phyloP scores from a whole-genome alignment of 75 land plant species.

The Cupressus sempervirens region DNA sequence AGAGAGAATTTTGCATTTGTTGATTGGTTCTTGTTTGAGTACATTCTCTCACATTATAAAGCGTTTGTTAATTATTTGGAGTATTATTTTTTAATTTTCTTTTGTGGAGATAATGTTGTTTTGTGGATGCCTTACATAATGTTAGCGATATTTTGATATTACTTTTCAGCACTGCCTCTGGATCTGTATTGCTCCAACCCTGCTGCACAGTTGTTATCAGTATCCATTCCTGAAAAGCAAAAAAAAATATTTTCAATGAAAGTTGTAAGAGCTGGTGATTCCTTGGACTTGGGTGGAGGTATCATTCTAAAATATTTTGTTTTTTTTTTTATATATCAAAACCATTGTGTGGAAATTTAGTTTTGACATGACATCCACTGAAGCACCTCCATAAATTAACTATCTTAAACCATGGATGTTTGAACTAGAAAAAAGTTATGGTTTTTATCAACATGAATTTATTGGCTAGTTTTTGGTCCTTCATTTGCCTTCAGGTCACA shows the following conservation, averaged over 20 bases:
- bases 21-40: not conserved
- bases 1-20: not conserved
- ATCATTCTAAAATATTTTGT: not conserved
- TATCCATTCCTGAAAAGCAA: slow-evolving; percentile 20
- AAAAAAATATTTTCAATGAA: slow-evolving; percentile 16
- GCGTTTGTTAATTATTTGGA: not conserved
- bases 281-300: slow-evolving; percentile 49
- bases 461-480: not conserved
- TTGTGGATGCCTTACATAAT: not conserved
- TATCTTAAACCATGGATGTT: not conserved
- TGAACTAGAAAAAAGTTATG: not conserved
- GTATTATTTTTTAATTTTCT: not conserved
- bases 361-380: not conserved
- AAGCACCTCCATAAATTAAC: not conserved
- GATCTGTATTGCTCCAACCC: slow-evolving; percentile 50
- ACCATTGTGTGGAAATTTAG: not conserved
- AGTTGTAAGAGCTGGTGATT: slow-evolving; percentile 28
- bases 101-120: not conserved
- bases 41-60: not conserved
- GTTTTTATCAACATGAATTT: not conserved
- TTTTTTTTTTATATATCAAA: not conserved
- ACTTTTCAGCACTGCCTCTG: slow-evolving; percentile 21
- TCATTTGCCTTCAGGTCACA: slow-evolving; percentile 24
- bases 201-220: slow-evolving; percentile 41
- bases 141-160: slow-evolving; percentile 1